Conservation (phyloP, 2,329 filamentous ascomycete species). For the Fusarium sp. region DNA sequence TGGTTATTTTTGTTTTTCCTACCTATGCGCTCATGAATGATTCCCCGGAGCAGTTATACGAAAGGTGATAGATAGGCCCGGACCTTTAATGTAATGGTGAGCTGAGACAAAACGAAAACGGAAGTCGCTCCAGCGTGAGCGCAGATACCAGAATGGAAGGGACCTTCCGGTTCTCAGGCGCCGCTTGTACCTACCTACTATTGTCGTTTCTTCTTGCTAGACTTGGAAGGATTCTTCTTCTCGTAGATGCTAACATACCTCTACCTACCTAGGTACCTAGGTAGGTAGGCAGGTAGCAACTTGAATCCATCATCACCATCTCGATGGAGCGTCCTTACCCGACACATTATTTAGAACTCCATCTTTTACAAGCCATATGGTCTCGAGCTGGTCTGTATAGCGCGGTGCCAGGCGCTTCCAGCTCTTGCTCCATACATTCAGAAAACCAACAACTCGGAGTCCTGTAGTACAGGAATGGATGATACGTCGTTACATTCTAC, state of each 20-base stretch:
- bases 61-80: background rate
- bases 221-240: background rate
- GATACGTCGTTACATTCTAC: background rate
- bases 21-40: background rate
- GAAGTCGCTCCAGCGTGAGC: background rate
- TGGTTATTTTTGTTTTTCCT: background rate
- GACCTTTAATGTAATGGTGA: background rate
- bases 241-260: background rate
- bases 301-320: background rate
- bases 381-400: background rate
- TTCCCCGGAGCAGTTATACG: background rate
- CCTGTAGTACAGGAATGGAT: slow-evolving; percentile 21
- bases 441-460: background rate
- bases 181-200: background rate
- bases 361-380: background rate
- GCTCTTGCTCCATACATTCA: background rate
- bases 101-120: background rate
- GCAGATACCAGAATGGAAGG: background rate
- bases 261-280: background rate
- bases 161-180: background rate
- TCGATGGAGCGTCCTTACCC: background rate
- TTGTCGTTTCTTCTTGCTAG: background rate
- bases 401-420: background rate
- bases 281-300: background rate
- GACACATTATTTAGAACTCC: background rate